A percentile compares a stretch with the other conserved stretches of the same genome.
Conservation (phyloP, 768 basidiomycete species). For the Podaxis sp. region DNA sequence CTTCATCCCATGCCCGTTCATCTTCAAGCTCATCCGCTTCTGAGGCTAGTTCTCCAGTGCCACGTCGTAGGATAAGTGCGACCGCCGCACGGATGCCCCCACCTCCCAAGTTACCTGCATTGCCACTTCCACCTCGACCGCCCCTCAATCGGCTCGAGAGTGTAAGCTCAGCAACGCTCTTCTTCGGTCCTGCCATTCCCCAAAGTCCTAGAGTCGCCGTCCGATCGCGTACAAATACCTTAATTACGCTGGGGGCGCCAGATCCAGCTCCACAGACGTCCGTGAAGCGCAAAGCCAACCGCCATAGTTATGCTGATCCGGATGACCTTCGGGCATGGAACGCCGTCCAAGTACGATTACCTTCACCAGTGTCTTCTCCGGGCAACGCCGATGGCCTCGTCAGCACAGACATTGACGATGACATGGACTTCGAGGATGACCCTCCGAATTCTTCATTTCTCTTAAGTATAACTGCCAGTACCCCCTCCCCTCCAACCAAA, state of each 20-base stretch:
- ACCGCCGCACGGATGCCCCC: constrained; percentile 22
- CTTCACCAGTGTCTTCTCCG: constrained; percentile 38
- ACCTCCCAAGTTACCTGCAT: constrained; percentile 19
- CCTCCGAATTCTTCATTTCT: constrained; percentile 53
- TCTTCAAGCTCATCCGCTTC: constrained; percentile 45
- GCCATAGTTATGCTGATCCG: constrained; percentile 68
- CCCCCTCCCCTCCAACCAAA: constrained; percentile 55
- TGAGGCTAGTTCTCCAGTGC: constrained; percentile 52
- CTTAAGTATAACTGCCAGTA: constrained; percentile 53
- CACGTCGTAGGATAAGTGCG: constrained; percentile 52
- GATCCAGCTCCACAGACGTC: constrained; percentile 4
- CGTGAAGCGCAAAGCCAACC: constrained; percentile 30
- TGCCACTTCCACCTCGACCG: constrained; percentile 29
- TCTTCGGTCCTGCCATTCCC: constrained; percentile 64
- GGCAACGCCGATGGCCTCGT: constrained; percentile 29
- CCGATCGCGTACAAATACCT: constrained; percentile 33
- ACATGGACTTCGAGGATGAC: constrained; percentile 53
- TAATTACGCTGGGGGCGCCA: constrained; percentile 23
- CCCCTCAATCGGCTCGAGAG: constrained; percentile 55
- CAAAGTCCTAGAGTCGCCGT: constrained; percentile 22
- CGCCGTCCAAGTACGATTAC: constrained; percentile 38
- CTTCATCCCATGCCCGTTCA: constrained; percentile 41
- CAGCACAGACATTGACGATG: constrained; percentile 45
- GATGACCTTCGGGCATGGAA: constrained; percentile 36
- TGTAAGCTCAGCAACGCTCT: constrained; percentile 58